Conservation (phyloP, 1,139 yeast genomes). For the Pichia sp. region DNA sequence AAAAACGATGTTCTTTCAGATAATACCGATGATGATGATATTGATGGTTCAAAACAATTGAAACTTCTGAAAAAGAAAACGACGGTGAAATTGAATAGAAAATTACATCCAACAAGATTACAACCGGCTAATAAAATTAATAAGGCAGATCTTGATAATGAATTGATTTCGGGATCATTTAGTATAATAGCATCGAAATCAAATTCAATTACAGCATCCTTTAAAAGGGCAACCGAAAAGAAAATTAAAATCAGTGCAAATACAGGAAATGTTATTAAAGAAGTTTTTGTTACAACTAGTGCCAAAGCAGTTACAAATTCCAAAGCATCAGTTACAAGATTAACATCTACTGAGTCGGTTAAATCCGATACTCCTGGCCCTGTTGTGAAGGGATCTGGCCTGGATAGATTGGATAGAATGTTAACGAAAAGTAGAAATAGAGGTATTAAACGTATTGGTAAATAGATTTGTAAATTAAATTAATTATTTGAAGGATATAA, state of each 20-base stretch:
- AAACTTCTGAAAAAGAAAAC: conserved; percentile 21
- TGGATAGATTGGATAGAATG: conserved; percentile 20
- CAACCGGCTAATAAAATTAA: not conserved
- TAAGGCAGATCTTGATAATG: not conserved
- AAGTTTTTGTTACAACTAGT: conserved; percentile 27
- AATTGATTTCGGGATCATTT: conserved; percentile 6
- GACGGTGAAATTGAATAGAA: conserved; percentile 11
- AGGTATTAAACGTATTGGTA: conserved; percentile 15
- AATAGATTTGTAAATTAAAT: not conserved
- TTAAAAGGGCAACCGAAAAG: conserved; percentile 14
- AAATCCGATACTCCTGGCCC: not conserved
- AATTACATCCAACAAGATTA: conserved; percentile 1
- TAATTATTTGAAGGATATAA: no score
- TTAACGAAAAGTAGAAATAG: conserved; percentile 19
- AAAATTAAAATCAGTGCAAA: conserved; percentile 19
- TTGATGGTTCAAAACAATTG: conserved; percentile 28
- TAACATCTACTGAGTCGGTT: conserved; percentile 11
- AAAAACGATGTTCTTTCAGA: conserved; percentile 8
- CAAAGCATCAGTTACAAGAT: conserved; percentile 25
- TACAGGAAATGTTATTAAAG: conserved; percentile 24
- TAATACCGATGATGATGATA: conserved; percentile 15
- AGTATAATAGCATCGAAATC: conserved; percentile 17
- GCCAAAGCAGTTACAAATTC: conserved; percentile 21
- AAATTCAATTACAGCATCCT: conserved; percentile 21
- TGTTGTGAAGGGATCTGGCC: conserved; percentile 17